Evolutionary conservation across 306 rosid species (phyloP).

Genomic region (Ormosia emarginata): DNA sequence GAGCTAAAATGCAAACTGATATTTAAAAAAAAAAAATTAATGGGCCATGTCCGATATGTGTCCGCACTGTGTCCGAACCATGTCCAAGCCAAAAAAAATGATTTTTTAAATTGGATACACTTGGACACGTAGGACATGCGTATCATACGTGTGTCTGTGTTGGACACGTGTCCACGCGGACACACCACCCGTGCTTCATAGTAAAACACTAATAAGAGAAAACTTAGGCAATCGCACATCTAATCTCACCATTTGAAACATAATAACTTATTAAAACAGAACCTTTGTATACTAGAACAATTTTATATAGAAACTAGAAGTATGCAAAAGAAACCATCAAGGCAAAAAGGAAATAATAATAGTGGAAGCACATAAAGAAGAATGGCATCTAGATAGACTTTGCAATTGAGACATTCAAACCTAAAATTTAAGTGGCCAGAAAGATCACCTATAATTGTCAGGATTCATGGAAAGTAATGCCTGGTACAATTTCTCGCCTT

Average conservation of each 20-base stretch:
- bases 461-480: slow-evolving; percentile 78
- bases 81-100: too few species aligned
- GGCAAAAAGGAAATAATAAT: background rate
- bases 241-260: background rate
- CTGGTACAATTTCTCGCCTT: slow-evolving; percentile 66
- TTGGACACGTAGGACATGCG: too few species aligned
- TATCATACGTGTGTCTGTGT: too few species aligned
- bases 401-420: slow-evolving; percentile 1
- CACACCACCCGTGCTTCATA: too few species aligned
- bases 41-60: too few species aligned
- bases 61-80: too few species aligned
- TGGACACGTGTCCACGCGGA: too few species aligned
- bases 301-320: background rate
- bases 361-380: slow-evolving; percentile 1
- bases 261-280: background rate
- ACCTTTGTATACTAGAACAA: background rate
- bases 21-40: too few species aligned
- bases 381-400: background rate
- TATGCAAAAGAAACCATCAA: background rate
- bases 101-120: too few species aligned
- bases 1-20: too few species aligned
- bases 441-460: slow-evolving; percentile 77
- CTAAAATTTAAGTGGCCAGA: background rate
- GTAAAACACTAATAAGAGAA: background rate
- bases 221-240: background rate